Evolutionary conservation across 176 grass and related monocot species (phyloP), one percentile per base, ranked within the genome.

Genomic region (Phoenix dactylifera): DNA sequence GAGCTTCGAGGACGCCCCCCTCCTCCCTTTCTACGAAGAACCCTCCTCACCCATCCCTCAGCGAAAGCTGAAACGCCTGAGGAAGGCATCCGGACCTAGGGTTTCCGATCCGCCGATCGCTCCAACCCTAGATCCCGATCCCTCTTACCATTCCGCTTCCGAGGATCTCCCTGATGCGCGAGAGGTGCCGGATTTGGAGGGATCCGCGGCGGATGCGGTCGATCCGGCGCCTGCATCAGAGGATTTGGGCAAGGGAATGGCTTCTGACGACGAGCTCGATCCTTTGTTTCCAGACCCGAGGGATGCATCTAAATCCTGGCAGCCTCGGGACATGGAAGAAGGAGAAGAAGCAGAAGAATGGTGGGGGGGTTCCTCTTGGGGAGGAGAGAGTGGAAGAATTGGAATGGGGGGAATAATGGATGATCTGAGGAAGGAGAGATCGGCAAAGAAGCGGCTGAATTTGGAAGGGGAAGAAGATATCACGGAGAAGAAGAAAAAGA

Each of bases 361-460:
- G 26, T 14, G 25, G 18, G 26, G 70, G 4, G 39, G 10, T 15
- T 71, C 59, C 20, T 7, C 26, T 50, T 16, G 30, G 56, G 44
- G 16, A 50, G 48, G 7, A 22, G 55, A 19, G 23, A 55, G 14
- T 54, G 18, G 50, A 35, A 20, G 59, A 1, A 75, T 82, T 19
- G 73, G 39, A 18, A 72, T 49, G 9, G 74, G 79, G 0, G 84
- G 82, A 16, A 73, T 85, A 32, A 81, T 92, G 35, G 87, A 83
- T 67, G 81, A 85, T 64, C 60, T 85, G 52, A 71, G 76, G 69
- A 67, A 71, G 58, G 87, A 76, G 58, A 85, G 18, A 12, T 85
- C 86, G 1, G 87, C 81, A 16, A 98, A 92, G 84, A 98, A 83
- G 74, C 76, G 81, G 4, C 79, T 98, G 30, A 68, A 77, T 67